These are phyloP conservation scores for Fusarium tanahbumbuense DNA, from an alignment of 2,329 filamentous ascomycete species.

Conservation along the genomic window DNA sequence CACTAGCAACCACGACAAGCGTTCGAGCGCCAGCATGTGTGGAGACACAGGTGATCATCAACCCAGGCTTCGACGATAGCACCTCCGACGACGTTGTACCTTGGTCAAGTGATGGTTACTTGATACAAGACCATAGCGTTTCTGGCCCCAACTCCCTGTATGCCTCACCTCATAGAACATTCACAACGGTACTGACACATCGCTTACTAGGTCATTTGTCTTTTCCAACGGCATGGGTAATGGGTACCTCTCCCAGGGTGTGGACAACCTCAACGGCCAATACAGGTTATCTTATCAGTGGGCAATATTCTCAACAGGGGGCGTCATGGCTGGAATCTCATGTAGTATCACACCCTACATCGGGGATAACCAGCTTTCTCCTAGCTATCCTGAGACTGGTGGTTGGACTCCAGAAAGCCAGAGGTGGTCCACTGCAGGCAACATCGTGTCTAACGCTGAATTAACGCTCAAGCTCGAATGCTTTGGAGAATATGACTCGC, in stretches of 20 bases:
- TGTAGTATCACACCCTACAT: neutral
- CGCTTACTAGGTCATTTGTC: accelerated
- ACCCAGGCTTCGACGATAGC: neutral
- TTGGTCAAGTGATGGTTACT: neutral
- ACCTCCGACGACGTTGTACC: neutral
- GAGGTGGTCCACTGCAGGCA: neutral
- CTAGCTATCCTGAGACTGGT: too few species aligned
- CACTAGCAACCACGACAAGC: neutral
- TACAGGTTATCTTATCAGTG: neutral
- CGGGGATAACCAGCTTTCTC: too few species aligned
- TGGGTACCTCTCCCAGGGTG: neutral
- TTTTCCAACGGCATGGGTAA: neutral
- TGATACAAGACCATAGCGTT: too few species aligned
- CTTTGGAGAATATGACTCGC: neutral
- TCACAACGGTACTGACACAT: accelerated
- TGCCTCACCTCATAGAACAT: accelerated
- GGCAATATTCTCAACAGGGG: accelerated
- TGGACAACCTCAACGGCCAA: neutral
- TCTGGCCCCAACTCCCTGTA: neutral
- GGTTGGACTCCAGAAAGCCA: too few species aligned
- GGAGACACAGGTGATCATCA: neutral
- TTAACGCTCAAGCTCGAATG: neutral
- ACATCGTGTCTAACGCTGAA: neutral
- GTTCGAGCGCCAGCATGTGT: neutral
- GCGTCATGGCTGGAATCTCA: neutral